These are phyloP conservation scores for Epichloe typhina DNA, from an alignment of 2,329 filamentous ascomycete species.

Conservation along the genomic window DNA sequence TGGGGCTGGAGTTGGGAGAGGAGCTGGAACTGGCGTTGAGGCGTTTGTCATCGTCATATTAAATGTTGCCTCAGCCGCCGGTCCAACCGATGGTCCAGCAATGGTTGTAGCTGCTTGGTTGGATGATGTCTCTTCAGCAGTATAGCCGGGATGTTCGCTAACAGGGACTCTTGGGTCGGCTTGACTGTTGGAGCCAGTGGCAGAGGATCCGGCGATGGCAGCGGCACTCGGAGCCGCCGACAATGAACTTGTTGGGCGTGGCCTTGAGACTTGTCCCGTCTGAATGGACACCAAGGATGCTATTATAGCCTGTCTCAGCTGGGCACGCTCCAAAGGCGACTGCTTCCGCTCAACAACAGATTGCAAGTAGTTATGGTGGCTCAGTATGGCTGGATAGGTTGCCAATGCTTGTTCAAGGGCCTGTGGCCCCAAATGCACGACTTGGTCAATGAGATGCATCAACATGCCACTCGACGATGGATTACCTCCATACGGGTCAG, in stretches of 20 bases:
- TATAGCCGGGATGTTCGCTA: neutral
- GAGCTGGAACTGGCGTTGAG: neutral
- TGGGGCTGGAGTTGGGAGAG: neutral
- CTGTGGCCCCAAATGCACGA: constrained; percentile 35
- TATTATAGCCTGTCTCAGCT: constrained; percentile 36
- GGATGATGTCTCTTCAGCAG: neutral
- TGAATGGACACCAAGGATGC: constrained; percentile 32
- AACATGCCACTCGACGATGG: constrained; percentile 25
- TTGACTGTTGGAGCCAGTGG: neutral
- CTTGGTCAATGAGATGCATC: constrained; percentile 37
- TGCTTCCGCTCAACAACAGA: constrained; percentile 37
- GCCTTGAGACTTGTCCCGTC: constrained; percentile 25
- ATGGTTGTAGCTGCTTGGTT: neutral
- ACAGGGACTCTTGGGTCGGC: neutral
- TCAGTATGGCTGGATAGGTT: constrained; percentile 35
- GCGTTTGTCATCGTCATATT: neutral
- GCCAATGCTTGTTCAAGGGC: constrained; percentile 33
- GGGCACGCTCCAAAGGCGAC: constrained; percentile 32
- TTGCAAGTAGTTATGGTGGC: constrained; percentile 35
- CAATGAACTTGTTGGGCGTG: constrained; percentile 5
- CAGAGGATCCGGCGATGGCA: constrained; percentile 1
- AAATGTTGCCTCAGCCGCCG: neutral
- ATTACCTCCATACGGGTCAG: constrained; percentile 2
- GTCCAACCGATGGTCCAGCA: neutral
- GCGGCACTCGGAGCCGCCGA: neutral